phyloP scores from a whole-genome alignment of 768 basidiomycete species.

The Tricholoma matsutake region DNA sequence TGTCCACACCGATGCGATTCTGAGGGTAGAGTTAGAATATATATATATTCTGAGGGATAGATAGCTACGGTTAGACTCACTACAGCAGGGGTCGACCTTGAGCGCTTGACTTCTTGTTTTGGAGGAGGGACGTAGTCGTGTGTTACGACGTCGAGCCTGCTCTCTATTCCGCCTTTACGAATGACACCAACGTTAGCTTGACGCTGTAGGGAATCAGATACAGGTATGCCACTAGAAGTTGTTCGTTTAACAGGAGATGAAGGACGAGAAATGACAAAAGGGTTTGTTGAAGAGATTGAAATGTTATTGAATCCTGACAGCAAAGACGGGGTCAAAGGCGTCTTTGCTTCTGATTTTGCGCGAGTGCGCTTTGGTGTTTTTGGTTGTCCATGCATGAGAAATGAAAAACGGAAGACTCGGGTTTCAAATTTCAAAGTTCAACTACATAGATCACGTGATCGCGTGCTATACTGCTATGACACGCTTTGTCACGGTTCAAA shows the following conservation, averaged over 20 bases:
- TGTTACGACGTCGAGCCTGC: conserved; percentile 72
- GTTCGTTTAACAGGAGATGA: conserved; percentile 66
- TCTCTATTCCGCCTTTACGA: conserved; percentile 74
- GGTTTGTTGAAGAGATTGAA: conserved; percentile 44
- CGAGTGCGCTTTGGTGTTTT: conserved; percentile 50
- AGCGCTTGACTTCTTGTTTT: conserved; percentile 63
- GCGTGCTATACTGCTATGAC: too few relatives aligned
- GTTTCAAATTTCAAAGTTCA: neutral
- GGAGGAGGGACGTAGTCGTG: conserved; percentile 72
- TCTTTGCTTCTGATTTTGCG: conserved; percentile 47
- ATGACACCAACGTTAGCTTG: conserved; percentile 70
- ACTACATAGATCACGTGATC: neutral
- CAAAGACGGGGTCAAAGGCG: conserved; percentile 48
- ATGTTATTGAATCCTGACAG: conserved; percentile 39
- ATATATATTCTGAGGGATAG: neutral
- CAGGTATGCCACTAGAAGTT: conserved; percentile 42
- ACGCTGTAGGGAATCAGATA: conserved; percentile 52
- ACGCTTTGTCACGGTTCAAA: too few relatives aligned
- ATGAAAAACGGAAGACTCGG: neutral
- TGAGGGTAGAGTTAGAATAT: conserved; percentile 17
- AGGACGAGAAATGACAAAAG: conserved; percentile 60
- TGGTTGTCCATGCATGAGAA: conserved; percentile 19
- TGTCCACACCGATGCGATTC: conserved; percentile 44
- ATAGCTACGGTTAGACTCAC: conserved; percentile 27
- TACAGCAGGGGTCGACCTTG: conserved; percentile 69